These are phyloP conservation scores for Cordyceps tenuipes DNA, from an alignment of 2,329 filamentous ascomycete species.

Conservation along the genomic window DNA sequence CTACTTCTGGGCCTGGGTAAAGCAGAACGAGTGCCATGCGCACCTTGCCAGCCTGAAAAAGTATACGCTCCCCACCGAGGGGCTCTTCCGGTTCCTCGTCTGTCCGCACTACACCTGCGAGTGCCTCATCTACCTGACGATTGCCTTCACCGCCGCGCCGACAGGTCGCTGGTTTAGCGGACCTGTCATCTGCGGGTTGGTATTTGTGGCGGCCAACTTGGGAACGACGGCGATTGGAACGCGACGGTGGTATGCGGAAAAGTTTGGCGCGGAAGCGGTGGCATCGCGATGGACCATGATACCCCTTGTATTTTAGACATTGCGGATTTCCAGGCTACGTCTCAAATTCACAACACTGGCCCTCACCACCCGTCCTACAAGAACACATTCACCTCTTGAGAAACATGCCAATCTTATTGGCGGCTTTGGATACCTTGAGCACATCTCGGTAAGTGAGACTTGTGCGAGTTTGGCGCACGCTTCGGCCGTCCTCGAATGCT, in stretches of 20 bases:
- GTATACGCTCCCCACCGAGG: constrained; percentile 71
- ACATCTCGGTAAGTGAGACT: constrained; percentile 85
- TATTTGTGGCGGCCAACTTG: constrained; percentile 73
- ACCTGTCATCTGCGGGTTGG: constrained; percentile 60
- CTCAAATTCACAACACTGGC: neutral
- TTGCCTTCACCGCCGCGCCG: constrained; percentile 69
- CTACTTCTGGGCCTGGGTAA: constrained; percentile 60
- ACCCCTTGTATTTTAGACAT: constrained; percentile 51
- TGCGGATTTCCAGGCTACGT: neutral
- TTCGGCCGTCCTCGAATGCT: constrained; percentile 41
- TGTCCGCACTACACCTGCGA: constrained; percentile 92
- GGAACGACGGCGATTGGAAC: constrained; percentile 73
- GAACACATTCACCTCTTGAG: constrained; percentile 26
- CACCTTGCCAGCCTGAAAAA: constrained; percentile 65
- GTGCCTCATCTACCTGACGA: constrained; percentile 71
- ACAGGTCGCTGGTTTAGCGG: constrained; percentile 56
- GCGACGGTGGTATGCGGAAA: constrained; percentile 67
- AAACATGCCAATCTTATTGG: constrained; percentile 54
- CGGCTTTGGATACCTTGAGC: constrained; percentile 66
- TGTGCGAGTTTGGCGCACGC: constrained; percentile 51
- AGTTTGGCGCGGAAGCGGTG: constrained; percentile 62
- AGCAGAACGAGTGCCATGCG: constrained; percentile 68
- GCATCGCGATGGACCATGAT: constrained; percentile 66
- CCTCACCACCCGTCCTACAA: neutral
- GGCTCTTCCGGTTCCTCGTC: constrained; percentile 62